Base-by-base conservation (phyloP, 2,329 filamentous ascomycete species). In the Zymoseptoria tritici region DNA sequence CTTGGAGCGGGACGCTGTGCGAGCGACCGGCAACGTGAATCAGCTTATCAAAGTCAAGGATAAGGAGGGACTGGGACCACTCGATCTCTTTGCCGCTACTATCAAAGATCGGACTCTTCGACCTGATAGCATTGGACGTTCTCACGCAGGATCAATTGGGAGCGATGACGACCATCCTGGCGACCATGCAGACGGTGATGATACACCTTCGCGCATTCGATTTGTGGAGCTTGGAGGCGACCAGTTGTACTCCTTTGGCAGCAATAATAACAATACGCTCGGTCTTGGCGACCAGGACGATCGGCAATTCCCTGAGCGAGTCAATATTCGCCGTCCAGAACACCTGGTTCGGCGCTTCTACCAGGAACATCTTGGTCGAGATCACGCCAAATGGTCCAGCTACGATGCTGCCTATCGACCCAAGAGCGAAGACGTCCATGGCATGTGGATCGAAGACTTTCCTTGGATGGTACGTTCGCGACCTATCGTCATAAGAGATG, bases 281-380 rank as follows among this genome's bases (percentile, higher is more conserved):
- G 94, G 94, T 1, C 87, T 97, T 61, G 92, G 92, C n/a, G 92
- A 99, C 71, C 88, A 95, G 69, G 91, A 97, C 72, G 93, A 99
- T 71, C 86, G 94, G 2, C 92, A 97, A 64, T 96, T 88, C 68
- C 94, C 94, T 0, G 94, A 97, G 72, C 88, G 91, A 9, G 85
- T 97, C 9, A 78, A 81, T 31, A 75, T 97, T 36, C 83, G 85
- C 58, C 85, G 93, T 16, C 91, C 94, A 0, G 86, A 90, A 22
- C 85, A 90, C 70, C 79, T 97, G 1, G 74, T 96, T 13, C 83
- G 84, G 55, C 81, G 85, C 53, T 90, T 96, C 65, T 85, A 91
- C 69, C 79, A 83, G 42, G 88, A 92, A 65, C 83, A 88, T 67
- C 76, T 87, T 5, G 62, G 65, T n/a, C 72, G 81, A 49, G 68